A percentile compares a stretch with the other conserved stretches of the same genome.
Evolutionary conservation across 768 basidiomycete genomes (phyloP).

Genomic region (Albatrellus ellisii): DNA sequence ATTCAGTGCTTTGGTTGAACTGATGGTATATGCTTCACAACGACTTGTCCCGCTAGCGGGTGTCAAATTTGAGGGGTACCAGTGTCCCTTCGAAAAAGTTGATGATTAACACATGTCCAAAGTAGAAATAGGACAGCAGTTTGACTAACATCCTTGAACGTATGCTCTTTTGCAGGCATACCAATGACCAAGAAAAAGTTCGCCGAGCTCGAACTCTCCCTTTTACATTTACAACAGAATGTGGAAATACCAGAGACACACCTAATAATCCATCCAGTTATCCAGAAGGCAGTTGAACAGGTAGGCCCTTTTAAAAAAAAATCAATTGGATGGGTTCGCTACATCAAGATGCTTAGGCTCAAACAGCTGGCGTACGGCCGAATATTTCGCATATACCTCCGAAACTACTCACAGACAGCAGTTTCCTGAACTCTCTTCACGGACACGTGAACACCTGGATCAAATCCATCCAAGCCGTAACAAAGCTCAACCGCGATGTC

Average conservation of each 20-base stretch:
- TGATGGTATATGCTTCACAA: too few relatives aligned
- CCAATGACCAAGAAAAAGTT: slow-evolving; percentile 99
- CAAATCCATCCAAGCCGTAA: slow-evolving; percentile 93
- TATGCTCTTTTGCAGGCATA: slow-evolving; percentile 46
- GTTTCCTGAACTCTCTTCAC: slow-evolving; percentile 89
- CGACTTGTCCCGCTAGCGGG: too few relatives aligned
- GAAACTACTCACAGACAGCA: slow-evolving; percentile 70
- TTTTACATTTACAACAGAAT: slow-evolving; percentile 94
- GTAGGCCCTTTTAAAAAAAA: background rate
- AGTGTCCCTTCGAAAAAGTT: too few relatives aligned
- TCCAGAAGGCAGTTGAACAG: slow-evolving; percentile 79
- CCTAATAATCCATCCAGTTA: slow-evolving; percentile 80
- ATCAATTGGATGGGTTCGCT: background rate
- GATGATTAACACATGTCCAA: too few relatives aligned
- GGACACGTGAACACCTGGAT: slow-evolving; percentile 96
- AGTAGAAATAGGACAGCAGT: too few relatives aligned
- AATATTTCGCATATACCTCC: slow-evolving; percentile 65
- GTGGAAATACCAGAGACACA: slow-evolving; percentile 98
- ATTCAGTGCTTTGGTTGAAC: too few relatives aligned
- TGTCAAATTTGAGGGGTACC: too few relatives aligned
- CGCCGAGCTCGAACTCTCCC: slow-evolving; percentile 88
- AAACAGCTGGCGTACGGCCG: slow-evolving; percentile 42
- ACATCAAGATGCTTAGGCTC: slow-evolving; percentile 20
- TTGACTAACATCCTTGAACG: too few relatives aligned
- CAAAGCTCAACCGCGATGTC: slow-evolving; percentile 90